Evolutionary conservation across 768 basidiomycete species (phyloP).

Genomic region (Suillus hirtellus): DNA sequence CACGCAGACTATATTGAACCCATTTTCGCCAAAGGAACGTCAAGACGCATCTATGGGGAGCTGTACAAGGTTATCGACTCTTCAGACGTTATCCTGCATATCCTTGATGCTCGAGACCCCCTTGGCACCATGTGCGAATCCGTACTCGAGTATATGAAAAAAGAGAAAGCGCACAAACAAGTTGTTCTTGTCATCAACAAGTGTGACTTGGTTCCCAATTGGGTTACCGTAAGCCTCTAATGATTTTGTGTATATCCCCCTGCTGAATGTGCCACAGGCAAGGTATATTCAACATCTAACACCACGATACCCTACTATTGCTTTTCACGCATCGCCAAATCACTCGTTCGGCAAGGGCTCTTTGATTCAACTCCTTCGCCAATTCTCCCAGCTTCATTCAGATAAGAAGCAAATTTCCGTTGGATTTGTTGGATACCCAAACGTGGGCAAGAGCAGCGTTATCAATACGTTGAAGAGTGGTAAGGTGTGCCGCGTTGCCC

Average conservation of each 20-base stretch:
- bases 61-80: constrained; percentile 99
- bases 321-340: constrained; percentile 98
- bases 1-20: constrained; percentile 86
- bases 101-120: constrained; percentile 94
- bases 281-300: constrained; percentile 96
- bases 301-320: constrained; percentile 92
- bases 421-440: constrained; percentile 97
- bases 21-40: constrained; percentile 94
- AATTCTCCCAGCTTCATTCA: constrained; percentile 94
- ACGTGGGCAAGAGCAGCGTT: constrained; percentile 95
- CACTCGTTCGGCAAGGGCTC: constrained; percentile 99
- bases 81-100: constrained; percentile 92
- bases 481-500: constrained; percentile 96
- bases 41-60: constrained; percentile 94
- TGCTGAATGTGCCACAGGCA: constrained; percentile 50
- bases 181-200: constrained; percentile 97
- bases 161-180: constrained; percentile 98
- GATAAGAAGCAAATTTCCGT: constrained; percentile 99
- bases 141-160: constrained; percentile 88
- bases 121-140: constrained; percentile 94
- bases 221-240: constrained; percentile 83
- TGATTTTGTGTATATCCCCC: background rate
- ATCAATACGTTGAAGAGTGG: constrained; percentile 99
- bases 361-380: constrained; percentile 93
- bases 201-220: constrained; percentile 97